These are phyloP conservation scores for Cladosporium colombiae DNA, from an alignment of 2,329 filamentous ascomycete species.

Conservation along the genomic window DNA sequence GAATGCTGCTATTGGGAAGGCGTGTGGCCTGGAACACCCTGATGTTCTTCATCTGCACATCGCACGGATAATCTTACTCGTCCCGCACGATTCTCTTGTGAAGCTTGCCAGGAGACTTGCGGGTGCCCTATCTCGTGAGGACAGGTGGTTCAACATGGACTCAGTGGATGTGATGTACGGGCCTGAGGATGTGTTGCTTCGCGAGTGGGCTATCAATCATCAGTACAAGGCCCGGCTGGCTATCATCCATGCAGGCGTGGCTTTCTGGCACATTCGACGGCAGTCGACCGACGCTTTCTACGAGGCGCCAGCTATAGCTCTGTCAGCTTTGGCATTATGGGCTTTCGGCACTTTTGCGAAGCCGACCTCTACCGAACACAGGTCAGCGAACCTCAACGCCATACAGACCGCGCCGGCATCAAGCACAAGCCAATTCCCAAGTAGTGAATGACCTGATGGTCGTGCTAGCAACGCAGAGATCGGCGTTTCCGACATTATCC, in stretches of 20 bases:
- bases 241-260: constrained; percentile 55
- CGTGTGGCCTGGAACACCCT: constrained; percentile 55
- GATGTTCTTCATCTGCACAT: constrained; percentile 59
- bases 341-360: constrained; percentile 47
- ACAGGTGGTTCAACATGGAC: neutral
- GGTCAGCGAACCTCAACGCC: neutral
- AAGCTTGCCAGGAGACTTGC: neutral
- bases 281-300: constrained; percentile 57
- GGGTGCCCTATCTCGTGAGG: too few relatives aligned
- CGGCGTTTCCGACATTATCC: constrained; percentile 42
- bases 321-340: constrained; percentile 67
- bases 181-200: constrained; percentile 31
- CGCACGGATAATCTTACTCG: constrained; percentile 54
- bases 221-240: constrained; percentile 59
- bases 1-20: constrained; percentile 52
- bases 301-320: constrained; percentile 65
- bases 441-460: neutral
- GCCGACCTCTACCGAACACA: neutral
- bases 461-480: neutral
- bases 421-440: neutral
- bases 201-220: constrained; percentile 53
- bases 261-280: constrained; percentile 55
- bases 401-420: neutral
- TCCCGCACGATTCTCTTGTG: constrained; percentile 40
- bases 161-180: neutral